Conservation (phyloP, 495 filamentous ascomycete genomes). For the Lepidopterella palustris region DNA sequence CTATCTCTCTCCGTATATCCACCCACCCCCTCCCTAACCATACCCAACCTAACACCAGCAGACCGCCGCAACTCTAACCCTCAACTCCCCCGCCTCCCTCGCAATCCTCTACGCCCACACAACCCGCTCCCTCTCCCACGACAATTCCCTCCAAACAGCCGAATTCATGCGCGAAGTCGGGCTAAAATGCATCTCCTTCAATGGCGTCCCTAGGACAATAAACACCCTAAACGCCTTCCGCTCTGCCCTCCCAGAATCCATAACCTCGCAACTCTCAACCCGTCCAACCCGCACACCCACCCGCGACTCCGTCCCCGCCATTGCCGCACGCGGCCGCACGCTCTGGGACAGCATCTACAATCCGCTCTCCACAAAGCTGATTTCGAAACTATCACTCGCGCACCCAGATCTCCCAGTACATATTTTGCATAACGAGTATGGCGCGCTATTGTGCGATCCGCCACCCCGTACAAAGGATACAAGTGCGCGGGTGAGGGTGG, state of each 20-base stretch:
- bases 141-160: conserved; percentile 47
- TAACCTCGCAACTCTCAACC: conserved; percentile 42
- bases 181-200: conserved; percentile 78
- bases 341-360: conserved; percentile 70
- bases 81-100: conserved; percentile 66
- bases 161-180: conserved; percentile 74
- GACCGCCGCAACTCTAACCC: conserved; percentile 67
- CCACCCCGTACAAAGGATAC: conserved; percentile 10
- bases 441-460: conserved; percentile 61
- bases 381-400: conserved; percentile 55
- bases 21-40: too few relatives aligned
- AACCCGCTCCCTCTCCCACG: conserved; percentile 25
- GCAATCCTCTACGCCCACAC: conserved; percentile 48
- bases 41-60: conserved; percentile 22
- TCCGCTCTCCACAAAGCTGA: conserved; percentile 63
- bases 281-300: conserved; percentile 46
- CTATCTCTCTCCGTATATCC: conserved; percentile 54
- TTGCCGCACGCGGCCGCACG: conserved; percentile 48
- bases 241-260: conserved; percentile 44
- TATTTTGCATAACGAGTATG: conserved; percentile 65
- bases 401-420: conserved; percentile 75
- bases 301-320: conserved; percentile 44
- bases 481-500: conserved; percentile 44
- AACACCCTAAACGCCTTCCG: conserved; percentile 67
- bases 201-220: conserved; percentile 72